These are phyloP conservation scores for Daldinia vernicosa DNA, from an alignment of 495 filamentous ascomycete genomes.

Conservation along the genomic window DNA sequence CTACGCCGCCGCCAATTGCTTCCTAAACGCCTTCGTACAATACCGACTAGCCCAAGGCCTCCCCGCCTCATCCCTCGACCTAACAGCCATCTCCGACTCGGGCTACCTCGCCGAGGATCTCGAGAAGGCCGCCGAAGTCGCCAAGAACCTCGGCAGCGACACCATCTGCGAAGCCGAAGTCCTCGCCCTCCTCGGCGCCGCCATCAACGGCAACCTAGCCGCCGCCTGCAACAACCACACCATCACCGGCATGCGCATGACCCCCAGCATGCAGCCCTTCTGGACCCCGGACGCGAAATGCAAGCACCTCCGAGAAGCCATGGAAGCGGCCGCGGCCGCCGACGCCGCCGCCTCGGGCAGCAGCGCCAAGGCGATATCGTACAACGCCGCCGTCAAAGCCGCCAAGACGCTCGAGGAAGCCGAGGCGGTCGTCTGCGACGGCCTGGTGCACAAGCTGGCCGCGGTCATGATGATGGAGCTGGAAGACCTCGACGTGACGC, in stretches of 20 bases:
- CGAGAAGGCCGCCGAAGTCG: constrained; percentile 57
- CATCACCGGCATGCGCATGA: constrained; percentile 63
- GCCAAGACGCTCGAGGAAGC: constrained; percentile 55
- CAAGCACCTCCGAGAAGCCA: constrained; percentile 58
- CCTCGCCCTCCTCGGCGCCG: constrained; percentile 57
- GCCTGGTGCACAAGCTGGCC: constrained; percentile 57
- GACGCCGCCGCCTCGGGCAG: constrained; percentile 36
- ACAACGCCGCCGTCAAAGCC: constrained; percentile 53
- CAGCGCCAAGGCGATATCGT: constrained; percentile 48
- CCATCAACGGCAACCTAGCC: constrained; percentile 53
- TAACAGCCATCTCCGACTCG: constrained; percentile 64
- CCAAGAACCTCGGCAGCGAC: constrained; percentile 59
- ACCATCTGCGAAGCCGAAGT: constrained; percentile 63
- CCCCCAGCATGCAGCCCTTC: constrained; percentile 56
- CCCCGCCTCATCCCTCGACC: constrained; percentile 61
- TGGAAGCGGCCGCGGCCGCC: constrained; percentile 54
- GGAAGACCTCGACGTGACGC: constrained; percentile 60
- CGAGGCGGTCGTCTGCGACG: constrained; percentile 56
- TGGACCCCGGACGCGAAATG: constrained; percentile 63
- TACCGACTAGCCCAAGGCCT: constrained; percentile 56
- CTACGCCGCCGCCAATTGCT: constrained; percentile 72
- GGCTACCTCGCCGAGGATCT: constrained; percentile 63
- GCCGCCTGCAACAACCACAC: constrained; percentile 57
- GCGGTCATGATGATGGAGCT: constrained; percentile 61
- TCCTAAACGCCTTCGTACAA: constrained; percentile 63